Evolutionary conservation across 2,329 filamentous ascomycete species (phyloP), one percentile per base, ranked within the genome.

Genomic region (Paraphoma sp.): DNA sequence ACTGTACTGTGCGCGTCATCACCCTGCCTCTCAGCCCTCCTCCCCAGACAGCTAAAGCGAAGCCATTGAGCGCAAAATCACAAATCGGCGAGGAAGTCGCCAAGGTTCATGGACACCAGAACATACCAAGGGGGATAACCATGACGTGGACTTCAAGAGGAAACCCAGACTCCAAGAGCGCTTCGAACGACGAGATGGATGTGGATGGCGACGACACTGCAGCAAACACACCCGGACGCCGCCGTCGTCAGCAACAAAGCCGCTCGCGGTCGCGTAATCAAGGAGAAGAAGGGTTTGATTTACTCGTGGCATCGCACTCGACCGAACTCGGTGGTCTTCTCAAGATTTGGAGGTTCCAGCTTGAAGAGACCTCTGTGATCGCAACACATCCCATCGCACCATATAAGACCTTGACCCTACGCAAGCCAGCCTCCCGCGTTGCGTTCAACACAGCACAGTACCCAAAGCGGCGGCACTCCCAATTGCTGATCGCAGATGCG

Each of bases 1-100:
- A 89, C 67, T 82, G 80, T 12, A 83, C 80, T n/a, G 77, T 86
- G 10, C 80, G 82, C 30, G 64, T 88, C 46, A 76, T 88, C 18
- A 81, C 81, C 4, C 65, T 87, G 16, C 85, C 86, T 4, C 74
- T 88, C 23, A 70, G 71, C 11, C 84, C 85, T 46, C 84, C 85
- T 23, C 78, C 82, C 40, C 69, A 79, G 36, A 65, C 62, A 9
- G 66, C 67, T 17, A 76, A 73, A 53, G 68, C 67, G 29, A 68
- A 62, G 48, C 55, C 63, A 16, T 45, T 64, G 36, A 61, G 45
- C 41, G 51, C 57, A 47, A 67, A 60, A 16, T 71, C 71, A 12
- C 67, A 65, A 43, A 74, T 67, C 46, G 78, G 78, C n/a, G 78
- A 84, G 47, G 79, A 84, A 45, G 76, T 81, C 4, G 56, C 84